Percentiles rank a stretch among this genome's conserved stretches.
These are phyloP conservation scores for Oxalis stricta DNA, from an alignment of 441 rosid species.

Conservation along the genomic window DNA sequence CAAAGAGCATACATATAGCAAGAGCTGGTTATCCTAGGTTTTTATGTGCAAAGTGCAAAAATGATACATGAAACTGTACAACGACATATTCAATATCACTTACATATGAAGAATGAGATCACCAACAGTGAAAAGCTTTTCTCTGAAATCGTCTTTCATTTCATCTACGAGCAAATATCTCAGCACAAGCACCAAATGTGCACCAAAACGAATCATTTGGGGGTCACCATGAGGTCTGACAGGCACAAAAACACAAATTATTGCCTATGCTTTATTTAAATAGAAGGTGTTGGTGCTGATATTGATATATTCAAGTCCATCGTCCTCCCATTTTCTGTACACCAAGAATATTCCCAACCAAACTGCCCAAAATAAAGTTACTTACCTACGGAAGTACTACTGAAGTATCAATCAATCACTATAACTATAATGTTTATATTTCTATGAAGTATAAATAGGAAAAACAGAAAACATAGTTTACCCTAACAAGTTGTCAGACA, in stretches of 20 bases:
- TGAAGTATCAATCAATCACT: no score
- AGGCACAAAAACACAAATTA: constrained; percentile 13
- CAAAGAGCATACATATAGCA: no score
- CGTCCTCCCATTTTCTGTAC: no score
- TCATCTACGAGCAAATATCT: constrained; percentile 65
- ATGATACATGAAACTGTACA: not conserved
- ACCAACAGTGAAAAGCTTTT: constrained; percentile 82
- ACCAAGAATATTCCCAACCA: no score
- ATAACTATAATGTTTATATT: no score
- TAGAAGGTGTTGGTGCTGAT: no score
- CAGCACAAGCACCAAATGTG: constrained; percentile 90
- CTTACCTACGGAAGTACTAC: no score
- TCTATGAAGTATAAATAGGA: no score
- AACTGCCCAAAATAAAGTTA: no score
- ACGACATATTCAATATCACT: constrained; percentile 14
- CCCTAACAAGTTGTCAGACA: not conserved
- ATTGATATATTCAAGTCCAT: no score
- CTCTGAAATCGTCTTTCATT: constrained; percentile 60
- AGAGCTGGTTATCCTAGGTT: no score
- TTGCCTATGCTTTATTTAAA: constrained; percentile 8
- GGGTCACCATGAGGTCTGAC: constrained; percentile 96
- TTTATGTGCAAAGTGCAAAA: no score
- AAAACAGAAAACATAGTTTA: not conserved
- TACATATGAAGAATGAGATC: constrained; percentile 89
- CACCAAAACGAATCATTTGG: constrained; percentile 92